Evolutionary conservation across 768 basidiomycete genomes (phyloP).

Genomic region (Xerocomellus amylosporus): DNA sequence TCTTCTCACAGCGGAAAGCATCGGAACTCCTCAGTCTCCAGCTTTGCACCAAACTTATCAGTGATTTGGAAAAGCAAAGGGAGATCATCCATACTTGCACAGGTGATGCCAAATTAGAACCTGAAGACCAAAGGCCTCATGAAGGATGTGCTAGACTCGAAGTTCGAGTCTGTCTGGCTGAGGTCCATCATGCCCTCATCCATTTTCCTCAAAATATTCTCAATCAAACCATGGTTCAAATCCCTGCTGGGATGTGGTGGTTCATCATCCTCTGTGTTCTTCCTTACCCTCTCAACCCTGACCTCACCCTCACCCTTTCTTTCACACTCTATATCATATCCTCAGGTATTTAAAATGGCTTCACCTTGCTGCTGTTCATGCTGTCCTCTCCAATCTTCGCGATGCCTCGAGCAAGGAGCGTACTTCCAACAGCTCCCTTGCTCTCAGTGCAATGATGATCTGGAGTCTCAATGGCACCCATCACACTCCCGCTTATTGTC

Average conservation of each 20-base stretch:
- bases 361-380: background rate
- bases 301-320: background rate
- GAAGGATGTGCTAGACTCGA: slow-evolving; percentile 5
- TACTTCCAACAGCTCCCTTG: background rate
- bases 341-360: slow-evolving; percentile 11
- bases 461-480: slow-evolving; percentile 3
- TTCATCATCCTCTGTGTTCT: background rate
- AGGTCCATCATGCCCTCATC: background rate
- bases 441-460: background rate
- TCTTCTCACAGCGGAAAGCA: background rate
- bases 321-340: background rate
- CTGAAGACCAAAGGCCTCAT: background rate
- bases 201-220: background rate
- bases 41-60: background rate
- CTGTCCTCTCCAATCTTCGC: background rate
- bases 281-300: too few relatives aligned
- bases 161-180: background rate
- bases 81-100: background rate
- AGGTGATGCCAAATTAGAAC: background rate
- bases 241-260: slow-evolving; percentile 1
- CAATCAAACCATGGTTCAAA: background rate
- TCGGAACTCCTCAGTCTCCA: background rate
- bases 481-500: background rate
- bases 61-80: background rate
- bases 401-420: background rate